Conservation (phyloP, 805 yeast genomes). For the Saturnispora galanensis region DNA sequence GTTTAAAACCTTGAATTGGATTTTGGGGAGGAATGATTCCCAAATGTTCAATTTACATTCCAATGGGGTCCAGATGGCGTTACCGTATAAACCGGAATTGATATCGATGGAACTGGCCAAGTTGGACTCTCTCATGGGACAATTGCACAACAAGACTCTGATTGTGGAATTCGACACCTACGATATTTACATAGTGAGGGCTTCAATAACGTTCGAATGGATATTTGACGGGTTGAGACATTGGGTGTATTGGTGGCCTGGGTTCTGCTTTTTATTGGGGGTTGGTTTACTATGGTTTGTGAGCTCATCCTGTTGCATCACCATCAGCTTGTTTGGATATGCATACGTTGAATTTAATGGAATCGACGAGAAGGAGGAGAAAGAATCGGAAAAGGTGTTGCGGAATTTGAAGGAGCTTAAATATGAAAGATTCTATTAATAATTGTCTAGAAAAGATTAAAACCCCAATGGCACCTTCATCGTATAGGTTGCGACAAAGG, state of each 20-base stretch:
- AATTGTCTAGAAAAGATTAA: constrained; percentile 11
- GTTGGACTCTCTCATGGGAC: not conserved
- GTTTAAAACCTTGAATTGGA: not conserved
- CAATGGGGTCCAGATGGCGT: not conserved
- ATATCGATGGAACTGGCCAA: not conserved
- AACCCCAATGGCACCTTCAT: constrained; percentile 39
- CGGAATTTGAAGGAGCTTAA: constrained; percentile 7
- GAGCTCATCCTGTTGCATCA: constrained; percentile 5
- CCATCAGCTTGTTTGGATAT: constrained; percentile 9
- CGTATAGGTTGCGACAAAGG: constrained; percentile 65
- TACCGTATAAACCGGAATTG: constrained; percentile 1
- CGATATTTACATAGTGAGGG: constrained; percentile 9
- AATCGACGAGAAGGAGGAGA: not conserved
- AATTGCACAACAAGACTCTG: constrained; percentile 5
- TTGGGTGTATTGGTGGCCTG: constrained; percentile 17
- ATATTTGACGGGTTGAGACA: constrained; percentile 10
- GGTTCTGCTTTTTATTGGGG: constrained; percentile 11
- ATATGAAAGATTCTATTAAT: not conserved
- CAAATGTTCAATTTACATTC: constrained; percentile 1
- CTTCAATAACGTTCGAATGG: constrained; percentile 10
- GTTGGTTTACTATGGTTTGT: constrained; percentile 9
- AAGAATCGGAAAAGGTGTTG: not conserved
- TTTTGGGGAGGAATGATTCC: constrained; percentile 7
- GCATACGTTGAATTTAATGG: not conserved
- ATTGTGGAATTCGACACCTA: constrained; percentile 10